phyloP scores from a whole-genome alignment of 805 yeast species.

The Blastobotrys chiropterorum region DNA sequence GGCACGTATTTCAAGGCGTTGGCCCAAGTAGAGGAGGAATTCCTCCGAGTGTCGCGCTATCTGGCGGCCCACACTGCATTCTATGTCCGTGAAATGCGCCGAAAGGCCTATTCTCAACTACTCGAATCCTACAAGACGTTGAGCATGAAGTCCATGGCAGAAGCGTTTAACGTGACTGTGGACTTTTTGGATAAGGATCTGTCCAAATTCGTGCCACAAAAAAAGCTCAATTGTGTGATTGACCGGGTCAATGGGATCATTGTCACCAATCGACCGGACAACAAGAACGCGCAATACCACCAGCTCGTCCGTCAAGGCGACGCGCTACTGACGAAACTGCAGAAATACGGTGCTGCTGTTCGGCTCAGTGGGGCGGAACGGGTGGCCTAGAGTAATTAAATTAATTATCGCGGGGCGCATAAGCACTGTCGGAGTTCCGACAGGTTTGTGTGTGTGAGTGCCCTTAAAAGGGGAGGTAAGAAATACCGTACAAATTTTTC shows the following conservation, averaged over 20 bases:
- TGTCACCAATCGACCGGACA: slow-evolving; percentile 93
- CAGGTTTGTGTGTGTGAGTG: not conserved
- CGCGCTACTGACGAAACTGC: slow-evolving; percentile 82
- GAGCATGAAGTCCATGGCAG: slow-evolving; percentile 88
- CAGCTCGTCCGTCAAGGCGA: slow-evolving; percentile 87
- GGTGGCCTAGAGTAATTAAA: slow-evolving; percentile 3
- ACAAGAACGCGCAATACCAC: slow-evolving; percentile 91
- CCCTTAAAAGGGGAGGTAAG: no score
- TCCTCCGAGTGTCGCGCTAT: slow-evolving; percentile 59
- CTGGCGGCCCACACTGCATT: slow-evolving; percentile 72
- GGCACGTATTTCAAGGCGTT: slow-evolving; percentile 68
- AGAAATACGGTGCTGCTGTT: slow-evolving; percentile 96
- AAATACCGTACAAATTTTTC: no score
- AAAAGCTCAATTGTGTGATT: slow-evolving; percentile 89
- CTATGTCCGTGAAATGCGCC: slow-evolving; percentile 86
- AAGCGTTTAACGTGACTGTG: slow-evolving; percentile 81
- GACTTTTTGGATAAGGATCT: slow-evolving; percentile 83
- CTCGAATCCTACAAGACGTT: slow-evolving; percentile 91
- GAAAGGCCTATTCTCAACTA: slow-evolving; percentile 90
- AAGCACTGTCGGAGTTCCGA: not conserved
- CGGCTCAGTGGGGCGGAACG: slow-evolving; percentile 85
- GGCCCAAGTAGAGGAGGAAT: slow-evolving; percentile 68
- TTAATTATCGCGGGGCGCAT: no score
- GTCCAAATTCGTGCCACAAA: slow-evolving; percentile 85
- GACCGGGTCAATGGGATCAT: slow-evolving; percentile 91